Conservation (phyloP, 257 asterid species). For the Ilex asprella region DNA sequence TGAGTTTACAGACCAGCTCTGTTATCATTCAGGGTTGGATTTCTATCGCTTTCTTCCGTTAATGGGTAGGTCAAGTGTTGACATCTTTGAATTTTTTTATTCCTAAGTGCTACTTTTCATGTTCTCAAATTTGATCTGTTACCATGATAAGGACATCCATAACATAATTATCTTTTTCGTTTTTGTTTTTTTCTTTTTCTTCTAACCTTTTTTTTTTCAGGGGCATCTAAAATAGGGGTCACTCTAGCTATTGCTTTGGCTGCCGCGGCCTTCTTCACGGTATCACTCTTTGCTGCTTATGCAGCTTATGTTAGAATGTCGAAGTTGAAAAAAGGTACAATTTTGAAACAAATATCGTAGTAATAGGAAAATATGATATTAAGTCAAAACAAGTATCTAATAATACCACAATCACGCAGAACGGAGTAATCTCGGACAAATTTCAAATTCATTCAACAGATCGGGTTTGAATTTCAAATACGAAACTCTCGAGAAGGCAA, state of each 20-base stretch:
- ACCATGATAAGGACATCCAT: no score
- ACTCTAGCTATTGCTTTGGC: slow-evolving; percentile 48
- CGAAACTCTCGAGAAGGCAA: slow-evolving; percentile 82
- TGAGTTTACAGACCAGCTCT: no score
- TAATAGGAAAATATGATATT: no score
- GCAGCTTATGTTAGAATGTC: slow-evolving; percentile 33
- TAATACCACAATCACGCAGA: slow-evolving; percentile 30
- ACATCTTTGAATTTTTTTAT: no score
- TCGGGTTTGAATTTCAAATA: slow-evolving; percentile 74
- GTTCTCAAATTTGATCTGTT: no score
- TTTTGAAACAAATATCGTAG: not conserved
- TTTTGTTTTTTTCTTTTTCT: slow-evolving; percentile 3
- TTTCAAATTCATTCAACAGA: slow-evolving; percentile 52
- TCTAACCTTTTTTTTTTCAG: slow-evolving; percentile 15
- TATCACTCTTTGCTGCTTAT: slow-evolving; percentile 45
- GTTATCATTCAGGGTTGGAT: no score
- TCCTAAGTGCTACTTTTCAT: no score
- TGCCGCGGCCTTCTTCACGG: slow-evolving; percentile 55
- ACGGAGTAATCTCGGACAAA: slow-evolving; percentile 56
- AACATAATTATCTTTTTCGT: not conserved
- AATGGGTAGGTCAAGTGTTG: no score
- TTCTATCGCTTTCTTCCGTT: no score
- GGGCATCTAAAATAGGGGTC: slow-evolving; percentile 36
- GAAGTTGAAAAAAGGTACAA: slow-evolving; percentile 54
- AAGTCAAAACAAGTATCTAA: not conserved